Base-by-base conservation (phyloP, 176 grass and related monocot species). In the Zizania latifolia region DNA sequence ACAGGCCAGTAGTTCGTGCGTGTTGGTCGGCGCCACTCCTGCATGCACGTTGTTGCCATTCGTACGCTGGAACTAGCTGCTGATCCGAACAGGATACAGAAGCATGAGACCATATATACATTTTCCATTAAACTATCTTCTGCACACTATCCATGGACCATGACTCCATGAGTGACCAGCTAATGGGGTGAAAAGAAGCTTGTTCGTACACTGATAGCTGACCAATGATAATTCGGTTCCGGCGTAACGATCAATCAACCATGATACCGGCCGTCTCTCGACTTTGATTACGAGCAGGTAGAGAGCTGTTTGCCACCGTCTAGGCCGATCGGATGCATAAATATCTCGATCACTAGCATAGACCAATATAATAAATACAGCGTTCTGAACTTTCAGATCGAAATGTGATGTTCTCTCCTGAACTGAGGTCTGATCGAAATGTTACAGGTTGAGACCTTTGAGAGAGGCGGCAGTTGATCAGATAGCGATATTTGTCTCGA, bases 261-360 rank as follows among this genome's bases (percentile, higher is more conserved):
- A 21, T 13, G 58, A 64, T 17, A 13, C 22, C 32, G 17, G 19
- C 19, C 4, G 56, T 59, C 35, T 66, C 36, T 41, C 5, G 23
- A 39, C 34, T 39, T 24, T 38, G 22, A 1, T 74, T 41, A 57
- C 17, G n/a, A 35, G 30, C 28, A 22, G n/a, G 24, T 28, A 28
- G 34, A 33, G n/a, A 81, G 51, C 15, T 75, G 71, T 40, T 70
- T 40, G 54, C 54, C 84, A 62, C 43, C 53, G 32, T 46, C 38
- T 61, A 59, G 70, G 16, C 57, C 0, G n/a, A 28, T 23, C 79
- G 57, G 70, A 37, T 50, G 32, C 53, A 29, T 38, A 33, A 51
- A 58, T 48, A 75, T 75, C 39, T 27, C 23, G 38, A n/a, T n/a
- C n/a, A n/a, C 10, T 19, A 58, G 32, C 19, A 17, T 54, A 24